These are phyloP conservation scores for Megacollybia marginata DNA, from an alignment of 768 basidiomycete genomes.

Conservation along the genomic window DNA sequence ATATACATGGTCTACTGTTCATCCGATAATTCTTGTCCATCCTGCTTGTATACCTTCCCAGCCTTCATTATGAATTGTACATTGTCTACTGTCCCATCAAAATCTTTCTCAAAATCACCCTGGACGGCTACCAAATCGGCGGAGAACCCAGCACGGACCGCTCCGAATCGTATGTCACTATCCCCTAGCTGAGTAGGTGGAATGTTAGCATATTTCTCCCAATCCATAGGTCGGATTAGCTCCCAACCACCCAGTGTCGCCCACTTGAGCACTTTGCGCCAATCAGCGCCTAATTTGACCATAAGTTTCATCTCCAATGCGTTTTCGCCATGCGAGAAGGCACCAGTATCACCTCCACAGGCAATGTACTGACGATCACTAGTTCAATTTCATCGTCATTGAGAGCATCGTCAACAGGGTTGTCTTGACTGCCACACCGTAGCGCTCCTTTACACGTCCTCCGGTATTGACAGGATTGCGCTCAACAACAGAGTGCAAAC, in stretches of 20 bases:
- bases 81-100: constrained; percentile 38
- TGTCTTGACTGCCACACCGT: too few species aligned
- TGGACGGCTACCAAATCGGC: constrained; percentile 38
- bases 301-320: constrained; percentile 55
- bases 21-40: constrained; percentile 16
- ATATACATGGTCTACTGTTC: too few species aligned
- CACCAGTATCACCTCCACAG: constrained; percentile 60
- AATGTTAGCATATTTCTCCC: constrained; percentile 25
- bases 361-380: too few species aligned
- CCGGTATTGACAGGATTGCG: constrained; percentile 51
- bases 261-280: constrained; percentile 48
- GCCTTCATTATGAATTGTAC: constrained; percentile 56
- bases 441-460: constrained; percentile 60
- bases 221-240: constrained; percentile 39
- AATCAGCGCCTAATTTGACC: constrained; percentile 46
- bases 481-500: constrained; percentile 67
- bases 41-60: constrained; percentile 37
- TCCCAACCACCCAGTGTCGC: constrained; percentile 54
- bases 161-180: constrained; percentile 50
- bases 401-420: too few species aligned
- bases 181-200: constrained; percentile 26
- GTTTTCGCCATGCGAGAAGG: constrained; percentile 55
- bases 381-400: too few species aligned
- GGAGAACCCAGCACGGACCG: constrained; percentile 44
- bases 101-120: constrained; percentile 31